Conservation (phyloP, 1,284 basidiomycete genomes). For the Marasmius fiardii region DNA sequence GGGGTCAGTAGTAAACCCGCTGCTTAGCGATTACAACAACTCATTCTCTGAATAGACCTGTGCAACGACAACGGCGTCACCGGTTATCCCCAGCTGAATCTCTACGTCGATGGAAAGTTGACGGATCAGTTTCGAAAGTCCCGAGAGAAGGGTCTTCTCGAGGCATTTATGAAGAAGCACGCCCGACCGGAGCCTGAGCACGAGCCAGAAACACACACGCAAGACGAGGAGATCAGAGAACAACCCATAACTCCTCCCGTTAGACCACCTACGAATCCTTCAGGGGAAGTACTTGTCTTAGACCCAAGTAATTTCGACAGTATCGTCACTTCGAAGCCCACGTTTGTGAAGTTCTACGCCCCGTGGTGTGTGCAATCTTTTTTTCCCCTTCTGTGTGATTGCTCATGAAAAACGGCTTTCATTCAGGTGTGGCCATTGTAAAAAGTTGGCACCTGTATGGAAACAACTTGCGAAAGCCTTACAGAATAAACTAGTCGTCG, state of each 20-base stretch:
- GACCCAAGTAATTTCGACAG: slow-evolving; percentile 47
- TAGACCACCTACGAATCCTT: slow-evolving; percentile 43
- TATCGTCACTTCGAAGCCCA: slow-evolving; percentile 55
- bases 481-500: slow-evolving; percentile 70
- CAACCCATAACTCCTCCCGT: slow-evolving; percentile 14
- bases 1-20: slow-evolving; percentile 50
- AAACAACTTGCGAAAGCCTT: slow-evolving; percentile 66
- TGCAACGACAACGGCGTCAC: slow-evolving; percentile 68
- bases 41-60: slow-evolving; percentile 55
- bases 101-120: slow-evolving; percentile 69
- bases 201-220: slow-evolving; percentile 8
- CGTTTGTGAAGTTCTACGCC: slow-evolving; percentile 89
- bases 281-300: slow-evolving; percentile 62
- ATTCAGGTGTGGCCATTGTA: slow-evolving; percentile 88
- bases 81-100: slow-evolving; percentile 78
- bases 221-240: slow-evolving; percentile 13
- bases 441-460: slow-evolving; percentile 84
- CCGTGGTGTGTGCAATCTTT: slow-evolving; percentile 61
- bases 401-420: not conserved
- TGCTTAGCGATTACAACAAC: not conserved
- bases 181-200: not conserved
- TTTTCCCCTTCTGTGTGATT: not conserved
- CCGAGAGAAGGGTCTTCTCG: slow-evolving; percentile 47
- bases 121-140: slow-evolving; percentile 56
- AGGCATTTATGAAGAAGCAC: slow-evolving; percentile 35